Conservation (phyloP, 352 stramenopile species). For the Elongisporangium prolatum region DNA sequence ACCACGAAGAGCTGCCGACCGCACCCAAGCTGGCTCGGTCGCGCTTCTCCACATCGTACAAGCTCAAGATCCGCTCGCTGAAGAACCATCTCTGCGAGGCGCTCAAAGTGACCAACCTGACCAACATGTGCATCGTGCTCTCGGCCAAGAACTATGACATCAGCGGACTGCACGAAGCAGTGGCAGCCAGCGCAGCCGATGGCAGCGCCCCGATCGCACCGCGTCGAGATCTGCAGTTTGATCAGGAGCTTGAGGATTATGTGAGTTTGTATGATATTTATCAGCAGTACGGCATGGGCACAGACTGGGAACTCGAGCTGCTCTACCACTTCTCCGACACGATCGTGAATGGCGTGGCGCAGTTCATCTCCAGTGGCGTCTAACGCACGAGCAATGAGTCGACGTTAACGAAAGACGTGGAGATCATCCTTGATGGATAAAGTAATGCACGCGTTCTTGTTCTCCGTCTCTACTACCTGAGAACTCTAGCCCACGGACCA, state of each 20-base stretch:
- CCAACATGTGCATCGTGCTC: constrained; percentile 60
- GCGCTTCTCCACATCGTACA: constrained; percentile 55
- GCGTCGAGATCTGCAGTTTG: constrained; percentile 61
- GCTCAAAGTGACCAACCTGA: constrained; percentile 35
- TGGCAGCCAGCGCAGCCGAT: constrained; percentile 8
- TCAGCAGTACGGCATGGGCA: constrained; percentile 72
- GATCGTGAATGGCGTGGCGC: constrained; percentile 64
- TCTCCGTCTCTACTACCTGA: not conserved
- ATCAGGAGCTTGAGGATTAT: constrained; percentile 73
- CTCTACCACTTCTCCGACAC: constrained; percentile 75
- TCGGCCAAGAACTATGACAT: constrained; percentile 41
- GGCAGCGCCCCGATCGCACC: constrained; percentile 16
- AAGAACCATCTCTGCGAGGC: constrained; percentile 62
- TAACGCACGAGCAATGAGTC: not conserved
- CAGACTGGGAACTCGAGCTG: constrained; percentile 61
- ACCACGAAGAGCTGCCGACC: constrained; percentile 34
- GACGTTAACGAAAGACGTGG: not conserved
- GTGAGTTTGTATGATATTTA: constrained; percentile 78
- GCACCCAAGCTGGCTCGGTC: constrained; percentile 36
- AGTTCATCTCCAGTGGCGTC: constrained; percentile 33
- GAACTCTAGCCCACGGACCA: not conserved
- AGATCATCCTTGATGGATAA: not conserved
- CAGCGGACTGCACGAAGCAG: constrained; percentile 32
- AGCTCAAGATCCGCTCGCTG: constrained; percentile 66
- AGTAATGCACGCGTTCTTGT: not conserved